Evolutionary conservation across 2,329 filamentous ascomycete genomes (phyloP).

Genomic region (Gnomoniopsis sp.): DNA sequence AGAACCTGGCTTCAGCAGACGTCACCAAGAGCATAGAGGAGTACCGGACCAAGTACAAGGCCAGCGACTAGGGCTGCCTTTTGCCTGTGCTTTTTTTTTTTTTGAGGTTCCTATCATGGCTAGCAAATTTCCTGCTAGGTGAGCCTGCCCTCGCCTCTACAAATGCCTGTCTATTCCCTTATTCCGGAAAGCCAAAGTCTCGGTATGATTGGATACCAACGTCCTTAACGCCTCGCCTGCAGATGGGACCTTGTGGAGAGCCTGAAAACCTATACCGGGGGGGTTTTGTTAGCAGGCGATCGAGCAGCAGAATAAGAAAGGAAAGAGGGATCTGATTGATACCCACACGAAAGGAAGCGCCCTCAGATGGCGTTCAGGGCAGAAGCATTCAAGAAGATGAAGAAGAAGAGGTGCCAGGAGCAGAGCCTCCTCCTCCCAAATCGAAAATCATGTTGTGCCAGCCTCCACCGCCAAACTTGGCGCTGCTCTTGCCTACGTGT

Average conservation of each 20-base stretch:
- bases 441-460: conserved; percentile 74
- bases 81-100: not conserved
- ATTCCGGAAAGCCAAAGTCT: conserved; percentile 14
- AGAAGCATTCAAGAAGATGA: conserved; percentile 15
- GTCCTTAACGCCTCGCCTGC: conserved; percentile 19
- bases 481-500: conserved; percentile 64
- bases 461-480: conserved; percentile 71
- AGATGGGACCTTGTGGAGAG: conserved; percentile 9
- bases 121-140: conserved; percentile 12
- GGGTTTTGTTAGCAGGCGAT: conserved; percentile 2
- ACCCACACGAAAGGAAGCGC: conserved; percentile 5
- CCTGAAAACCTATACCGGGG: conserved; percentile 5
- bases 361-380: conserved; percentile 5
- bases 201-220: conserved; percentile 12
- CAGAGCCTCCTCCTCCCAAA: conserved; percentile 6
- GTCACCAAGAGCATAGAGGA: conserved; percentile 67
- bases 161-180: conserved; percentile 18
- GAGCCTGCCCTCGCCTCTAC: conserved; percentile 9
- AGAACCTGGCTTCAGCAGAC: conserved; percentile 56
- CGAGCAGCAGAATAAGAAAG: not conserved
- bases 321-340: not conserved
- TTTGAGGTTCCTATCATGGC: not conserved
- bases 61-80: conserved; percentile 43
- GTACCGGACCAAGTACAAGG: conserved; percentile 66
- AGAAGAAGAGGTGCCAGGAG: conserved; percentile 2